phyloP scores from a whole-genome alignment of 257 asterid genomes.

The Buddleja alternifolia region DNA sequence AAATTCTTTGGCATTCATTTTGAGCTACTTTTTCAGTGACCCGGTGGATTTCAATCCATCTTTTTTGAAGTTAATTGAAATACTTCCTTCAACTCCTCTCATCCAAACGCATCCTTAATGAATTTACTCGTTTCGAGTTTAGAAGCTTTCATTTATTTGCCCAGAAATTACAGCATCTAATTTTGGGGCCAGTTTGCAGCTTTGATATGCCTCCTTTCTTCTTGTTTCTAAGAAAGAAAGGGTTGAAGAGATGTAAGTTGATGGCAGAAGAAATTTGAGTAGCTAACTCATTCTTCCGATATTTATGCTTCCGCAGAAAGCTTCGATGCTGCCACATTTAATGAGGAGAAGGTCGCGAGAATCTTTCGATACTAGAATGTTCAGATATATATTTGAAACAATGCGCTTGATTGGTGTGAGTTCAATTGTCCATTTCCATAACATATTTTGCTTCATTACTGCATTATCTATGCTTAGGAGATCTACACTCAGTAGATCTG shows the following conservation, averaged over 20 bases:
- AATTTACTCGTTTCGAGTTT: no score
- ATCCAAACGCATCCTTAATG: no score
- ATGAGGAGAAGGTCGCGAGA: conserved; percentile 24
- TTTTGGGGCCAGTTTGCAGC: no score
- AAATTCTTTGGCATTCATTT: no score
- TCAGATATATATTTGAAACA: conserved; percentile 7
- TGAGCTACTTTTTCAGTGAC: no score
- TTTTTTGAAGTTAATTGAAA: no score
- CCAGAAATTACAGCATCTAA: no score
- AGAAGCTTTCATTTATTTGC: no score
- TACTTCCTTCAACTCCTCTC: no score
- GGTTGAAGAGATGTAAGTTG: neutral
- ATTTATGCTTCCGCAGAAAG: conserved; percentile 20
- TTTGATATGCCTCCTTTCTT: no score
- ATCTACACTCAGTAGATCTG: neutral
- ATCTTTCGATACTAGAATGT: neutral
- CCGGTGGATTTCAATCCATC: no score
- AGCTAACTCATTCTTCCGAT: neutral
- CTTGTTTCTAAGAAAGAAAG: no score
- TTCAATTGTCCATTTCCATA: neutral
- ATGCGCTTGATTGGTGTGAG: conserved; percentile 26
- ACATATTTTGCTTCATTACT: neutral
- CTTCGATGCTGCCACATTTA: conserved; percentile 8
- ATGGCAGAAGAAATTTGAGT: neutral
- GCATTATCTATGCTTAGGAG: neutral